Evolutionary conservation across 2,329 filamentous ascomycete species (phyloP).

Genomic region (Zymoseptoria passerinii): DNA sequence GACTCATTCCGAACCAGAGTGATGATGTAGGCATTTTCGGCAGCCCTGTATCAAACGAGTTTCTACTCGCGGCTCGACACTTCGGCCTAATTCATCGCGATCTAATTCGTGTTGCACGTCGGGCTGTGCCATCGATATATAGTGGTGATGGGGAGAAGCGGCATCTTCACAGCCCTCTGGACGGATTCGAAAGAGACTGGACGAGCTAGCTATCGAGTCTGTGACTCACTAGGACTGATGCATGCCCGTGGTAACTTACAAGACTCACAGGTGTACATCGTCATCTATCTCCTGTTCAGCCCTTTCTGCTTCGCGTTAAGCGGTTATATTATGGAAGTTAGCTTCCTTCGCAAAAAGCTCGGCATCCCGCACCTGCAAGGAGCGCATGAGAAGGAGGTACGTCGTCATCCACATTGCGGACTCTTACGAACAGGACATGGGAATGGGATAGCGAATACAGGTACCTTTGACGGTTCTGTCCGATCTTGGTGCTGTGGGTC

Average conservation of each 20-base stretch:
- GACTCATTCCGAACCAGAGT: conserved; percentile 46
- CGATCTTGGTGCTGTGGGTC: no score
- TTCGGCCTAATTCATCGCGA: conserved; percentile 49
- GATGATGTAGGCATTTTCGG: conserved; percentile 79
- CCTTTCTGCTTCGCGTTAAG: no score
- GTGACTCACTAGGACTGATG: background rate
- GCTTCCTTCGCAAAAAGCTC: no score
- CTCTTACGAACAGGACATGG: no score
- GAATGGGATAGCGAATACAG: no score
- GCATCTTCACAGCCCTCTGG: conserved; percentile 34
- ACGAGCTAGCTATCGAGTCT: background rate
- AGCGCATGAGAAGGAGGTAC: no score
- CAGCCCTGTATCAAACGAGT: conserved; percentile 68
- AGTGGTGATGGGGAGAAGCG: conserved; percentile 53
- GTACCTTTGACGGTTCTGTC: no score
- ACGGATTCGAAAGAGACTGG: conserved; percentile 2
- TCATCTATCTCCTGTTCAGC: no score
- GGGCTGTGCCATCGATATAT: conserved; percentile 59
- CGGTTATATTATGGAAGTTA: no score
- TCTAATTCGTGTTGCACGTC: conserved; percentile 50
- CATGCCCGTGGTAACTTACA: background rate
- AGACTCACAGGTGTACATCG: no score
- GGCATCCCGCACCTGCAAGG: no score
- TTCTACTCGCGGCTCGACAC: conserved; percentile 61
- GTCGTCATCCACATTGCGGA: no score